These are phyloP conservation scores for Daedaleopsis nitida DNA, from an alignment of 768 basidiomycete genomes.

Conservation along the genomic window DNA sequence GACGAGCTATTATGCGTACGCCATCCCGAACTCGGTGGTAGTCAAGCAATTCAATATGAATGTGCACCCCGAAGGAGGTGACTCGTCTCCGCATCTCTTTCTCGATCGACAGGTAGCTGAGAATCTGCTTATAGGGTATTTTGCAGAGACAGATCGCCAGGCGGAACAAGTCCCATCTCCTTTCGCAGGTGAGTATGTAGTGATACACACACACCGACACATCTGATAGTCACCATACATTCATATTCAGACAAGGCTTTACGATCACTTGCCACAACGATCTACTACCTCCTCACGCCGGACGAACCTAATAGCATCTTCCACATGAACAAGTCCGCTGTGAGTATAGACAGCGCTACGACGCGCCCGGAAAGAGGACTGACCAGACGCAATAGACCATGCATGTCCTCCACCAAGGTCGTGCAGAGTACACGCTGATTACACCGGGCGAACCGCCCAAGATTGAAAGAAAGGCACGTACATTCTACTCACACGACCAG, in stretches of 20 bases:
- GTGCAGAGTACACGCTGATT: conserved; percentile 53
- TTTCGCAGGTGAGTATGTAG: conserved; percentile 33
- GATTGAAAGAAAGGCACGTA: conserved; percentile 39
- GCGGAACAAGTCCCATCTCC: conserved; percentile 32
- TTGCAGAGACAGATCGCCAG: conserved; percentile 38
- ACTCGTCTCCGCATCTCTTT: neutral
- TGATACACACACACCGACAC: neutral
- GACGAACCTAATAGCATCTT: conserved; percentile 43
- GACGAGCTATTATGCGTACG: conserved; percentile 22
- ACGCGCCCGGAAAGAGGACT: neutral
- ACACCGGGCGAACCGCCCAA: conserved; percentile 32
- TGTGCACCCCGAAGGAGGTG: conserved; percentile 34
- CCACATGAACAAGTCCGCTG: conserved; percentile 52
- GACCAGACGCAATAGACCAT: conserved; percentile 41
- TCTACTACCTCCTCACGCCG: conserved; percentile 50
- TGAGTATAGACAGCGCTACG: conserved; percentile 24
- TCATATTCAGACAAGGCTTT: conserved; percentile 17
- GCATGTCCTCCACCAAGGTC: conserved; percentile 53
- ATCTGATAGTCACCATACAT: neutral
- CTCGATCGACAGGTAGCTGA: neutral
- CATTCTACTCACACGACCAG: neutral
- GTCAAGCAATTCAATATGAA: conserved; percentile 30
- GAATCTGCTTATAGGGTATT: conserved; percentile 31
- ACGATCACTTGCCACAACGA: conserved; percentile 44
- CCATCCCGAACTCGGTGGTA: conserved; percentile 30